A percentile compares a stretch with the other conserved stretches of the same genome.
Evolutionary conservation across 805 yeast species (phyloP).

Genomic region (Yarrowia bubula): DNA sequence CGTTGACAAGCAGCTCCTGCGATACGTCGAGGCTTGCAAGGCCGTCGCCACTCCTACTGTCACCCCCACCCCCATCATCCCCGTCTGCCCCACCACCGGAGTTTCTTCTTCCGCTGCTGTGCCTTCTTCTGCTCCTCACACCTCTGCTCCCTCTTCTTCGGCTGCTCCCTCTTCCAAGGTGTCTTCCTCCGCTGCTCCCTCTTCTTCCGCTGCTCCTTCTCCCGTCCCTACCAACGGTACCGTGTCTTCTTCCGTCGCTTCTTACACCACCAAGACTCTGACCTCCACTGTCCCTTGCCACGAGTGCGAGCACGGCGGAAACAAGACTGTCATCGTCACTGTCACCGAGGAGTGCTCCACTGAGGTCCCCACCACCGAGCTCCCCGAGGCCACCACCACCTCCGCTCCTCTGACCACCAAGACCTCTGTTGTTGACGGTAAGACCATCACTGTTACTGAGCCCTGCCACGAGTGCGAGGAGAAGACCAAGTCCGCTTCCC

Average conservation of each 20-base stretch:
- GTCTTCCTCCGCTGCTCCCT: background rate
- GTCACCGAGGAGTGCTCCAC: constrained; percentile 30
- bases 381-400: constrained; percentile 77
- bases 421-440: constrained; percentile 21
- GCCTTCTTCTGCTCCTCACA: constrained; percentile 59
- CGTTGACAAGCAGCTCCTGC: constrained; percentile 18
- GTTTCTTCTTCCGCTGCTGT: constrained; percentile 67
- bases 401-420: constrained; percentile 47
- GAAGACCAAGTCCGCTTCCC: constrained; percentile 48
- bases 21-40: constrained; percentile 18
- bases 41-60: constrained; percentile 62
- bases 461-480: constrained; percentile 32
- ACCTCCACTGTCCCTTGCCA: constrained; percentile 30
- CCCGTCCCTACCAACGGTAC: constrained; percentile 28
- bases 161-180: constrained; percentile 73
- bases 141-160: constrained; percentile 72
- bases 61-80: constrained; percentile 73
- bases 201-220: constrained; percentile 17
- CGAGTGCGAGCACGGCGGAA: constrained; percentile 33
- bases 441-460: constrained; percentile 45
- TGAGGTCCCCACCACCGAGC: constrained; percentile 29
- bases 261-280: constrained; percentile 29
- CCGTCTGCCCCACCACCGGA: constrained; percentile 63
- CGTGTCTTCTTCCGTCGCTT: constrained; percentile 2
- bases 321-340: constrained; percentile 20